These are phyloP conservation scores for Stylosanthes scabra DNA, from an alignment of 331 rosid genomes.

Conservation along the genomic window DNA sequence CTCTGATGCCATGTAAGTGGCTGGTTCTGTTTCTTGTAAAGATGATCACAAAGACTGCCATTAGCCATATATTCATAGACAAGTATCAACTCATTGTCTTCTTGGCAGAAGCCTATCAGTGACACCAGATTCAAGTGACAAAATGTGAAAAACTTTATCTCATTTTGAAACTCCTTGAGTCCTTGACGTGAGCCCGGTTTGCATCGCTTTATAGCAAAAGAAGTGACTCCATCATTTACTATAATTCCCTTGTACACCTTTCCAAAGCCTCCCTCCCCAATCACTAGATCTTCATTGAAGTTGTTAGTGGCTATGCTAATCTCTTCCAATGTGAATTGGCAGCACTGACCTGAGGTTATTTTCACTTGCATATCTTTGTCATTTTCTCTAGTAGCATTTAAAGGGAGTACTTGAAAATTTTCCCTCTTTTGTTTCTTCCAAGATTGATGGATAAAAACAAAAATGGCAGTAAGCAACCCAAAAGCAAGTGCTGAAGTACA, in stretches of 20 bases:
- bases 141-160: slow-evolving; percentile 54
- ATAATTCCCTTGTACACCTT: slow-evolving; percentile 59
- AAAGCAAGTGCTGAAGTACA: slow-evolving; percentile 29
- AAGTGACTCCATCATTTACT: slow-evolving; percentile 33
- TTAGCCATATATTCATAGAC: slow-evolving; percentile 60
- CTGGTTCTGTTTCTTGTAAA: slow-evolving; percentile 41
- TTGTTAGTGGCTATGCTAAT: slow-evolving; percentile 47
- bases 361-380: slow-evolving; percentile 24
- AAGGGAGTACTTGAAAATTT: neutral
- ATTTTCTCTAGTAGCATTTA: neutral
- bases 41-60: slow-evolving; percentile 61
- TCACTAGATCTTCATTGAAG: slow-evolving; percentile 44
- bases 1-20: slow-evolving; percentile 54
- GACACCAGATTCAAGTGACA: slow-evolving; percentile 56
- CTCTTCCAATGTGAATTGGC: slow-evolving; percentile 45
- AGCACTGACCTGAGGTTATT: slow-evolving; percentile 33
- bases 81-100: slow-evolving; percentile 54
- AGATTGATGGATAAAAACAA: slow-evolving; percentile 11
- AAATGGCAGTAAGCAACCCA: slow-evolving; percentile 3
- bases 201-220: slow-evolving; percentile 57
- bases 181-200: slow-evolving; percentile 59
- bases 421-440: slow-evolving; percentile 19
- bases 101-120: slow-evolving; percentile 62
- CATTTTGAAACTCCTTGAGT: slow-evolving; percentile 56
- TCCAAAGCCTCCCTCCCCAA: slow-evolving; percentile 68